phyloP scores from a whole-genome alignment of 805 yeast species.

The Wickerhamomyces chaumierensis region DNA sequence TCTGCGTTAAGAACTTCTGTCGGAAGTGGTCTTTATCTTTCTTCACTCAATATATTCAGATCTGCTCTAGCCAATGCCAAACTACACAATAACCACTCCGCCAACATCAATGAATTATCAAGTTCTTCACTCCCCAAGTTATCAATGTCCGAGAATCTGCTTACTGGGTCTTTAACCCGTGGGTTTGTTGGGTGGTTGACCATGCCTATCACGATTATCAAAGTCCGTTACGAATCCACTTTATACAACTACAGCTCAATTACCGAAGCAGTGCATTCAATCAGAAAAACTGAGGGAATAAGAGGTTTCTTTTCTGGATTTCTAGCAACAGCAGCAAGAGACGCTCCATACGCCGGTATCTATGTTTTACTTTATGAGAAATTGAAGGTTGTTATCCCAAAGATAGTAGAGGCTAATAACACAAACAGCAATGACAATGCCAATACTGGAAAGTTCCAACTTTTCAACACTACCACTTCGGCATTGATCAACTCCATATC shows the following conservation, averaged over 20 bases:
- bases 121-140: constrained; percentile 57
- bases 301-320: constrained; percentile 79
- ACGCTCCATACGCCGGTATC: constrained; percentile 94
- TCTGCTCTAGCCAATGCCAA: constrained; percentile 30
- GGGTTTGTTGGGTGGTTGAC: constrained; percentile 76
- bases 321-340: constrained; percentile 78
- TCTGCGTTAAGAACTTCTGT: constrained; percentile 82
- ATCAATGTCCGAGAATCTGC: constrained; percentile 53
- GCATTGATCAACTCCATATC: constrained; percentile 58
- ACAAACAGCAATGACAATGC: constrained; percentile 1
- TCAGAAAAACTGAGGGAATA: constrained; percentile 40
- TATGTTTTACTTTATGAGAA: constrained; percentile 81
- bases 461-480: constrained; percentile 26
- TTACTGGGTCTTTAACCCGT: constrained; percentile 70
- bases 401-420: neutral
- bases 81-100: neutral
- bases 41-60: constrained; percentile 57
- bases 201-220: constrained; percentile 90
- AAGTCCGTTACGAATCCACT: constrained; percentile 82
- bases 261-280: constrained; percentile 44
- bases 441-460: constrained; percentile 8
- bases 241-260: constrained; percentile 60
- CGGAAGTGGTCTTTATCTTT: constrained; percentile 80
- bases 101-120: constrained; percentile 2
- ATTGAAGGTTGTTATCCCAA: constrained; percentile 47